Conservation (phyloP, 1,139 yeast genomes). For the Zygosaccharomyces sapae region DNA sequence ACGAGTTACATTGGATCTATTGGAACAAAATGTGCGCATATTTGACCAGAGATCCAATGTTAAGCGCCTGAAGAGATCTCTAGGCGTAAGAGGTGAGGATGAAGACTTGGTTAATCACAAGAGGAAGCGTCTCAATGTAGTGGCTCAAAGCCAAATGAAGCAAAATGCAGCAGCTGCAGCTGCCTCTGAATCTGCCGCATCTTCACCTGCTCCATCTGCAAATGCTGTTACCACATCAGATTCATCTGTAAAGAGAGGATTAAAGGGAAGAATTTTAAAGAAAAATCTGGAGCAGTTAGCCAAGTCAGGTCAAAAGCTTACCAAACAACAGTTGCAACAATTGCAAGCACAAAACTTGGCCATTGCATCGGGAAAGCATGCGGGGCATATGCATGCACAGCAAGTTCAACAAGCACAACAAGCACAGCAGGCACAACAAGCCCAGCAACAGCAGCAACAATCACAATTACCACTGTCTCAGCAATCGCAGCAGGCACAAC, state of each 20-base stretch:
- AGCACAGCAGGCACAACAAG: constrained; percentile 3
- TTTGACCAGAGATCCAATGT: constrained; percentile 56
- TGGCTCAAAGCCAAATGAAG: constrained; percentile 33
- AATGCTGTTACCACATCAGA: constrained; percentile 16
- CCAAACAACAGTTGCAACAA: constrained; percentile 26
- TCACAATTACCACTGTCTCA: constrained; percentile 1
- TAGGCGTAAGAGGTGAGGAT: constrained; percentile 80
- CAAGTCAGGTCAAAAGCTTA: constrained; percentile 24
- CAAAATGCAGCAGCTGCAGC: constrained; percentile 21
- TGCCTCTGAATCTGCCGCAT: no score
- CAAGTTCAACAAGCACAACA: constrained; percentile 12
- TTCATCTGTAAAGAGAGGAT: constrained; percentile 17
- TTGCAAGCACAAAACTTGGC: constrained; percentile 17
- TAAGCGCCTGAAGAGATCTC: constrained; percentile 66
- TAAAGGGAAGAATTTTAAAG: constrained; percentile 21
- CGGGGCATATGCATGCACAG: constrained; percentile 3
- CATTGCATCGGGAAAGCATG: constrained; percentile 6
- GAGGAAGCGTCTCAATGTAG: constrained; percentile 48
- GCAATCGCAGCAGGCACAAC: constrained; percentile 18
- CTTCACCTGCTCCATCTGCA: neutral
- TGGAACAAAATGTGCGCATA: constrained; percentile 24
- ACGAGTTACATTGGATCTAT: constrained; percentile 40
- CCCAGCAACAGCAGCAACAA: constrained; percentile 12
- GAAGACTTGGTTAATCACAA: constrained; percentile 77
- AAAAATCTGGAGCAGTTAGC: constrained; percentile 23